Base-by-base conservation (phyloP, 2,329 filamentous ascomycete species). In the Fusarium haematococcum region DNA sequence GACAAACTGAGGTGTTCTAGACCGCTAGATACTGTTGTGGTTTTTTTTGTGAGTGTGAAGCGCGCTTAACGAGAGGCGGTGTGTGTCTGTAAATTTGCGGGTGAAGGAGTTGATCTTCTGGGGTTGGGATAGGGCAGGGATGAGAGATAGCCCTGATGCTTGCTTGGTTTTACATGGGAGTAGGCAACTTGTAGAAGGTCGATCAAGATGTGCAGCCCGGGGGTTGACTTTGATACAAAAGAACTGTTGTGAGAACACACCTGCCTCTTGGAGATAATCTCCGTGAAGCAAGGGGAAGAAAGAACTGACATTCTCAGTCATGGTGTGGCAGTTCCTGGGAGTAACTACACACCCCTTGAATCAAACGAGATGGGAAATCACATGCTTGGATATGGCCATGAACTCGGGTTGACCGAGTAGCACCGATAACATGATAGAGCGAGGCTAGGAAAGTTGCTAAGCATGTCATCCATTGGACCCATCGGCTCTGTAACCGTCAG, bases 41-140 rank as follows among this genome's bases (percentile, higher is more conserved):
- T 35, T 7, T 20, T 23, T 43, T 71, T 56, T 9, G 13, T 5
- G 27, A 48, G 18, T 23, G 70, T 52, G 50, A 71, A 68, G 65
- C 23, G 63, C 63, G 63, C 67, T 74, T 45, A 25, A 35, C 27
- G 35, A 56, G 48, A 37, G 52, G 71, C 68, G 71, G 71, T 74
- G 71, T 71, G 23, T 5, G 33, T 39, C 5, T 66, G 41, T 43
- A 39, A 59, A 52, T 52, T 48, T 61, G 68, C 66, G 32, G 32
- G 35, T 18, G 23, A 7, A 52, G 41, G 23, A 57, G 43, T 16
- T 25, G 48, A 52, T 57, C 16, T 54, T 54, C 30, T 56, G n/a
- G 52, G 30, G 13, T 56, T 23, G 30, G 43, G 45, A 73, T 63
- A 71, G 71, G 70, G 70, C 45, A 62, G n/a, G 41, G 48, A 25